Conservation (phyloP, 169 alveolate genomes). For the Cryptosporidium parvum region DNA sequence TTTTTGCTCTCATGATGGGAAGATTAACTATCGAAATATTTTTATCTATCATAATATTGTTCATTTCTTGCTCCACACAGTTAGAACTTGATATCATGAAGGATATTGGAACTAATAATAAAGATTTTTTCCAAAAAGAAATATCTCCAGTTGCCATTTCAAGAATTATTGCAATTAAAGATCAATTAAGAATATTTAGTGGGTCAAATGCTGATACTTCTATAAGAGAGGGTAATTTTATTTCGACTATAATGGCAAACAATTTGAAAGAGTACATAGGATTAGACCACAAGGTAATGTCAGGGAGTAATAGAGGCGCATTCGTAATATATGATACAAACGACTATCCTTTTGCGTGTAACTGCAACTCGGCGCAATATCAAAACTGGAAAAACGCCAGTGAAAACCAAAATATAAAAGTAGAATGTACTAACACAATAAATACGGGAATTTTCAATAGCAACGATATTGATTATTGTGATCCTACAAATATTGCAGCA, state of each 20-base stretch:
- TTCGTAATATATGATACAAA: conserved; percentile 67
- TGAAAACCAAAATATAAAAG: conserved; percentile 2
- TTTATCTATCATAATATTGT: not conserved
- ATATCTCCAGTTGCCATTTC: conserved; percentile 2
- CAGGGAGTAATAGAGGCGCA: conserved; percentile 53
- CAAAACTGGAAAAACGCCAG: conserved; percentile 41
- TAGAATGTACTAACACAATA: conserved; percentile 52
- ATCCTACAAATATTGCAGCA: conserved; percentile 75
- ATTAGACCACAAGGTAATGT: not conserved
- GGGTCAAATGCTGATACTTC: not conserved
- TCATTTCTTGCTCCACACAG: conserved; percentile 15
- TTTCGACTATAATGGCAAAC: not conserved
- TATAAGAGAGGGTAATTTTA: not conserved
- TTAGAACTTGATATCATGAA: conserved; percentile 37
- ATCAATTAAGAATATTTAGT: conserved; percentile 38
- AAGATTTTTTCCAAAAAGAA: conserved; percentile 3
- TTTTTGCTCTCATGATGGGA: not conserved
- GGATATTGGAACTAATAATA: conserved; percentile 5
- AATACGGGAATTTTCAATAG: conserved; percentile 50
- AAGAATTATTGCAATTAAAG: conserved; percentile 20
- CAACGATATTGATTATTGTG: conserved; percentile 52
- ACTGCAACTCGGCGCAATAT: conserved; percentile 45
- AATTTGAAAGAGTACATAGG: conserved; percentile 18
- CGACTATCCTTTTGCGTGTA: conserved; percentile 71
- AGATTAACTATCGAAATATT: not conserved